Conservation (phyloP, 495 filamentous ascomycete genomes). For the Parathielavia appendiculata region DNA sequence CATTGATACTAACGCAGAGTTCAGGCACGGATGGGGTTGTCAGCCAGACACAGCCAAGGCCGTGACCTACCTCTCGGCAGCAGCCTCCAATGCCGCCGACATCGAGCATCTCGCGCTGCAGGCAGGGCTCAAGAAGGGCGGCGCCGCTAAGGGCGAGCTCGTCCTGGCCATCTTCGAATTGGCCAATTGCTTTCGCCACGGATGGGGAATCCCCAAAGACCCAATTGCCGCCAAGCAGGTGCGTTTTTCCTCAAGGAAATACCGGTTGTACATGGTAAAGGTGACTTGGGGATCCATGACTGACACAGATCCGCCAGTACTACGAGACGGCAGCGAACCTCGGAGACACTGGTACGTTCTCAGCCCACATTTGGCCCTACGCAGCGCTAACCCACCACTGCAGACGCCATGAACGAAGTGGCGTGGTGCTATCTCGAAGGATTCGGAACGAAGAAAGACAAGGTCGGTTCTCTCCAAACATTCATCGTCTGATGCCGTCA, state of each 20-base stretch:
- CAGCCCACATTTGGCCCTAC: background rate
- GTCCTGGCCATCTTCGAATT: constrained; percentile 95
- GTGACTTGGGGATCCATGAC: background rate
- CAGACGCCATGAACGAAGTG: constrained; percentile 94
- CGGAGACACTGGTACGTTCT: constrained; percentile 65
- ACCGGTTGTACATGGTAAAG: background rate
- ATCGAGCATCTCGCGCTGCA: constrained; percentile 78
- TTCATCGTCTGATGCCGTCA: background rate
- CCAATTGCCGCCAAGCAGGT: constrained; percentile 71
- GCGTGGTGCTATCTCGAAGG: constrained; percentile 95
- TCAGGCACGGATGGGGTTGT: constrained; percentile 92
- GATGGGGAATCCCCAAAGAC: constrained; percentile 90
- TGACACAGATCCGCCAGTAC: constrained; percentile 51
- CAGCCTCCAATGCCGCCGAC: constrained; percentile 84
- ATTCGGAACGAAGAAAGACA: constrained; percentile 93
- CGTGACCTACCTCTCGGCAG: constrained; percentile 75
- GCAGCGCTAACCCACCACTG: constrained; percentile 22
- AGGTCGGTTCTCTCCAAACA: constrained; percentile 59
- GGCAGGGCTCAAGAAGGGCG: constrained; percentile 86
- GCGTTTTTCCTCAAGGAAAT: constrained; percentile 20
- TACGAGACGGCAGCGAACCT: constrained; percentile 96
- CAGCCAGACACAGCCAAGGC: constrained; percentile 63
- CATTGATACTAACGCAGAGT: constrained; percentile 14
- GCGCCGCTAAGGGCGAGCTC: constrained; percentile 91
- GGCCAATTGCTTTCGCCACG: constrained; percentile 93